These are phyloP conservation scores for Thalassiosira hispida DNA, from an alignment of 352 stramenopile species.

Conservation along the genomic window DNA sequence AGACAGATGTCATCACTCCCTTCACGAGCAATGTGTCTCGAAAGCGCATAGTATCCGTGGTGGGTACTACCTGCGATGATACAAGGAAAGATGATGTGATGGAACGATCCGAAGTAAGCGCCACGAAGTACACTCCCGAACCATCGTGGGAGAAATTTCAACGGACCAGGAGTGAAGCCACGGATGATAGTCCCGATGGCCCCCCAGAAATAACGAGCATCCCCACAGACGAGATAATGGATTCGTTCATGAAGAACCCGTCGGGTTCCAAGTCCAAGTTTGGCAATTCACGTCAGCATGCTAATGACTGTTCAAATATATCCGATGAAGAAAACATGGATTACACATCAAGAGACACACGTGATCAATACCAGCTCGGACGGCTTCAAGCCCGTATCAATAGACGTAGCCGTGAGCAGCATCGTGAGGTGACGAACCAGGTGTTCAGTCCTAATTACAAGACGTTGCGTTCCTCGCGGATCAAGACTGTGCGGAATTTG, in stretches of 20 bases:
- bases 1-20: conserved; percentile 7
- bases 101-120: background rate
- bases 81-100: background rate
- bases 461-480: conserved; percentile 26
- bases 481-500: conserved; percentile 24
- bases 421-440: conserved; percentile 4
- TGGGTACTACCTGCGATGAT: background rate
- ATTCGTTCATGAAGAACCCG: conserved; percentile 24
- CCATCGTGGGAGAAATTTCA: background rate
- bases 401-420: conserved; percentile 19
- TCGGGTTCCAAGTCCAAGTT: background rate
- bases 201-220: conserved; percentile 30
- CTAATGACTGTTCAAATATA: conserved; percentile 9
- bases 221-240: conserved; percentile 44
- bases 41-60: background rate
- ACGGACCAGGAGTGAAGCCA: conserved; percentile 4
- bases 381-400: conserved; percentile 34
- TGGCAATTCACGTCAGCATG: background rate
- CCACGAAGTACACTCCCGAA: background rate
- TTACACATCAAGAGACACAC: conserved; percentile 13
- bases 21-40: conserved; percentile 5
- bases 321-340: conserved; percentile 8
- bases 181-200: conserved; percentile 4
- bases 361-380: conserved; percentile 42
- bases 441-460: conserved; percentile 15